Base-by-base conservation (phyloP, 306 rosid species). In the Acacia crassicarpa region DNA sequence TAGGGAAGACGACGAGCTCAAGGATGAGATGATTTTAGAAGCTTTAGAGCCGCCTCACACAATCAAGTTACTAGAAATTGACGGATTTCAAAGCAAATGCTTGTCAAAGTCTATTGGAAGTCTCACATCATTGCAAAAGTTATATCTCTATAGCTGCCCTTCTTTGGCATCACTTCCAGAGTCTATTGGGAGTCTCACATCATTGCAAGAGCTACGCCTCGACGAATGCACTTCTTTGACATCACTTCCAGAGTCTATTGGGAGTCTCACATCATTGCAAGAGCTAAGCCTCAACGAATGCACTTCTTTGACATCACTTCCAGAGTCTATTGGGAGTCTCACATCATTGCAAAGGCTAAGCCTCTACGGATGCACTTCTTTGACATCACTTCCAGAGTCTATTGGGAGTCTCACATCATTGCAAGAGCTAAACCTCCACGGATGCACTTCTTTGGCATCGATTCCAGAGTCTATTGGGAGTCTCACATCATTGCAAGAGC, bases 121-220 rank as follows among this genome's bases (percentile, higher is more conserved):
- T 9, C 32, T 58, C 30, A 54, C 11, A 7, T 54, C 25, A 20
- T n/a, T 54, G 4, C 61, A 20, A 54, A 1, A 0, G 25, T 13
- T 54, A 20, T 0, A 0, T 0, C 1, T 54, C 12, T 0, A 0
- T 0, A 2, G 0, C 3, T 19, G 12, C 12, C 0, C 4, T 20
- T 2, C 25, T 20, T 54, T 54, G 25, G 61, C 10, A 19, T 19
- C 25, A 20, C 25, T 54, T 20, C 11, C 61, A 54, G 1, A 54
- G 4, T 54, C 61, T 1, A 6, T 54, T 0, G 61, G 11, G 2
- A 54, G 12, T 51, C 81, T 86, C 14, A 44, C 76, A 13, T 73
- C 83, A 4, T 80, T 83, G 33, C 1, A 5, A 71, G 12, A 8
- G 43, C 71, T 83, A 72, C 23, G 32, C 19, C 4, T 83, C 19